phyloP scores from a whole-genome alignment of 257 asterid species.

The Hygrophila difformis region DNA sequence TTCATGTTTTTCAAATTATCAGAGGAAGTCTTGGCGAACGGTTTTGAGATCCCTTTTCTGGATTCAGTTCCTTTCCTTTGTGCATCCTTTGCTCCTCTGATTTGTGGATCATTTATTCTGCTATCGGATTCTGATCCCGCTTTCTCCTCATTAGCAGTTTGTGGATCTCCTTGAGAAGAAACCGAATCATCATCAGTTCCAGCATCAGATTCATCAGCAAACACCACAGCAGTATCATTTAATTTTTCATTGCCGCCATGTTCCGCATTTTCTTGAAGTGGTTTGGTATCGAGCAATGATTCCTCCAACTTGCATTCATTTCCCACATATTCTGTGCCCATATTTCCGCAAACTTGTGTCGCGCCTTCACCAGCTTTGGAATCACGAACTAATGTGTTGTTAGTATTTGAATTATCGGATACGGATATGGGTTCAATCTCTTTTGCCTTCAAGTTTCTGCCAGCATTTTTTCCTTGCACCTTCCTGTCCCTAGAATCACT shows the following conservation, averaged over 20 bases:
- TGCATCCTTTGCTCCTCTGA: conserved; percentile 30
- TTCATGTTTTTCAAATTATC: conserved; percentile 49
- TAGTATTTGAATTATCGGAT: conserved; percentile 23
- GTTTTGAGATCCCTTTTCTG: conserved; percentile 30
- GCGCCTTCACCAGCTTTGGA: conserved; percentile 37
- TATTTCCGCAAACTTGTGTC: conserved; percentile 45
- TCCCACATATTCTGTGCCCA: conserved; percentile 42
- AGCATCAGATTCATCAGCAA: conserved; percentile 65
- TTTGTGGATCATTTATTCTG: conserved; percentile 19
- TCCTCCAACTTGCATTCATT: conserved; percentile 39
- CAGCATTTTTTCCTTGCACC: conserved; percentile 36
- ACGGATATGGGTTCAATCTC: conserved; percentile 39
- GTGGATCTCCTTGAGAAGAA: conserved; percentile 61
- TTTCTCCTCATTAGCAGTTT: conserved; percentile 50
- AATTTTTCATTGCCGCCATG: conserved; percentile 21
- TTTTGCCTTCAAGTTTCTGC: conserved; percentile 40
- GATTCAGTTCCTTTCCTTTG: conserved; percentile 24
- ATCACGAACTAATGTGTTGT: conserved; percentile 30
- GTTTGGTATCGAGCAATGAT: conserved; percentile 16
- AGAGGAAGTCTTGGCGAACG: conserved; percentile 23
- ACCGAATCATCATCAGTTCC: conserved; percentile 63
- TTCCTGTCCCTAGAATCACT: conserved; percentile 44
- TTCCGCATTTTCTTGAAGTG: conserved; percentile 29
- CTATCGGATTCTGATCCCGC: conserved; percentile 32
- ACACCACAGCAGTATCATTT: conserved; percentile 39